Percentiles rank a stretch among this genome's conserved stretches.
These are phyloP conservation scores for Thecaphora thlaspeos DNA, from an alignment of 1,284 basidiomycete genomes.

Conservation along the genomic window DNA sequence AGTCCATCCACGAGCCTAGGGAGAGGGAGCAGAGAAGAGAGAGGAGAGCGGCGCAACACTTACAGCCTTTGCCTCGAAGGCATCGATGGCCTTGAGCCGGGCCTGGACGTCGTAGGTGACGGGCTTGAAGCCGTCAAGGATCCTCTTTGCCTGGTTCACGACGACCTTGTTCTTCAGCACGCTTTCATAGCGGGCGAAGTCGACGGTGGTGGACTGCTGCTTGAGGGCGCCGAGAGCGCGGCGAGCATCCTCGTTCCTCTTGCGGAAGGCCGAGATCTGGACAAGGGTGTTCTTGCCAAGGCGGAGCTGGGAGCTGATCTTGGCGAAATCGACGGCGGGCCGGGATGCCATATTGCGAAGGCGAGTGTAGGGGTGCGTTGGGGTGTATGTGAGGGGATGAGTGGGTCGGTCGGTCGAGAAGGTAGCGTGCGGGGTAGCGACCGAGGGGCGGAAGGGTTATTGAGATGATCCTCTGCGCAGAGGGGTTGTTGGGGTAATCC, in stretches of 20 bases:
- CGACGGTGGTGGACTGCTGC: conserved; percentile 73
- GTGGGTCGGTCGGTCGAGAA: too few relatives aligned
- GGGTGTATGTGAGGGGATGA: background rate
- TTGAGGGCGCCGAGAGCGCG: conserved; percentile 71
- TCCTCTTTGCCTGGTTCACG: conserved; percentile 88
- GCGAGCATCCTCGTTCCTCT: conserved; percentile 85
- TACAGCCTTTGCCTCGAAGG: conserved; percentile 95
- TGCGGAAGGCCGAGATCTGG: conserved; percentile 90
- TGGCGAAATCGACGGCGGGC: conserved; percentile 50
- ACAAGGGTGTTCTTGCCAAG: conserved; percentile 56
- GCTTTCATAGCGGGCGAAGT: conserved; percentile 86
- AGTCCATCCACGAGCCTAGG: too few relatives aligned
- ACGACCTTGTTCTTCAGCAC: conserved; percentile 83
- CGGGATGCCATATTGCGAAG: conserved; percentile 42
- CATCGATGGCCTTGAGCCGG: conserved; percentile 92
- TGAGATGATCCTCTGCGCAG: too few relatives aligned
- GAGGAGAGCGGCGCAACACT: conserved; percentile 12
- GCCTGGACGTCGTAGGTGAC: conserved; percentile 90
- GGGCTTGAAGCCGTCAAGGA: conserved; percentile 86
- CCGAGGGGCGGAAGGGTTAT: too few relatives aligned
- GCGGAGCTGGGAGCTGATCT: conserved; percentile 50
- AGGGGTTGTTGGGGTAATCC: too few relatives aligned
- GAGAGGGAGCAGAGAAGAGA: background rate
- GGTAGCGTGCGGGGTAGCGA: too few relatives aligned
- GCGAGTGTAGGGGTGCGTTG: background rate